Evolutionary conservation across 1,284 basidiomycete species (phyloP).

Genomic region (Ustilago crameri): DNA sequence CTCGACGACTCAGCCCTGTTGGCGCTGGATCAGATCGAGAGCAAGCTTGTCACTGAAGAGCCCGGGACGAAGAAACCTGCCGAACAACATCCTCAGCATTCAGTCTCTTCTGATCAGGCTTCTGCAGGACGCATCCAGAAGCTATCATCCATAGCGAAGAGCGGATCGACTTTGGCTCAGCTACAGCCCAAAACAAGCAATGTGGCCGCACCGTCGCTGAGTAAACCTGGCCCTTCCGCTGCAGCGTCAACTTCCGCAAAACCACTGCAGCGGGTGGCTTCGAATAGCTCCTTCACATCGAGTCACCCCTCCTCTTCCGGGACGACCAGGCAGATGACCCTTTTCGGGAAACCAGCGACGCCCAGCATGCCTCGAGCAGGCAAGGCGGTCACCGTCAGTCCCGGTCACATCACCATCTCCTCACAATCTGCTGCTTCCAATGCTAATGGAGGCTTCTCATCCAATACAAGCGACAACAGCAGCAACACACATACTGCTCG

Average conservation of each 20-base stretch:
- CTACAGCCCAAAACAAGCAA: slow-evolving; percentile 5
- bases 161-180: slow-evolving; percentile 1
- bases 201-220: slow-evolving; percentile 2
- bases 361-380: slow-evolving; percentile 14
- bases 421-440: slow-evolving; percentile 28
- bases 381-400: slow-evolving; percentile 29
- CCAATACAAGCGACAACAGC: background rate
- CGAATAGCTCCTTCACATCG: slow-evolving; percentile 13
- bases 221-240: slow-evolving; percentile 11
- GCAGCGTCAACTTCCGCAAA: slow-evolving; percentile 21
- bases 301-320: slow-evolving; percentile 29
- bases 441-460: background rate
- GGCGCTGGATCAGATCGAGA: slow-evolving; percentile 40
- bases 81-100: background rate
- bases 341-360: slow-evolving; percentile 34
- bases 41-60: slow-evolving; percentile 26
- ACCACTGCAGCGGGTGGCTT: slow-evolving; percentile 22
- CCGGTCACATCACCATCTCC: slow-evolving; percentile 43
- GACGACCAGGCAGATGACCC: slow-evolving; percentile 31
- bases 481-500: slow-evolving; percentile 3
- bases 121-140: slow-evolving; percentile 13
- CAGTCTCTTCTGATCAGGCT: background rate
- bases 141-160: slow-evolving; percentile 3
- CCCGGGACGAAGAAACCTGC: background rate
- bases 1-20: slow-evolving; percentile 30